phyloP scores from a whole-genome alignment of 164 flowering plant species.

The Warburgia ugandensis region DNA sequence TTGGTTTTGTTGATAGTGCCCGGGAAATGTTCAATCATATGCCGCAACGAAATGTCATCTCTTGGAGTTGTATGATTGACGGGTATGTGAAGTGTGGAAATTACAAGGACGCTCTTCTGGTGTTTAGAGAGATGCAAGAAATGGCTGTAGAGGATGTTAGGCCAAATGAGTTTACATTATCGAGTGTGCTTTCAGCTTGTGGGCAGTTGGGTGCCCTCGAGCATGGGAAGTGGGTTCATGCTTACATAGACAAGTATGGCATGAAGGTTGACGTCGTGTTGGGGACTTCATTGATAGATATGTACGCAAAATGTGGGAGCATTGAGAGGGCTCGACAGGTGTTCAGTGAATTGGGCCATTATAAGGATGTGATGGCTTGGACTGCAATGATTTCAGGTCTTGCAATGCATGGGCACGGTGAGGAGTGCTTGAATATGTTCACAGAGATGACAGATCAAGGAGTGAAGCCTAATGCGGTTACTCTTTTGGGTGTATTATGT shows the following conservation, averaged over 20 bases:
- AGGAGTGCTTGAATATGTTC: constrained; percentile 23
- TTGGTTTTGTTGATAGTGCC: constrained; percentile 20
- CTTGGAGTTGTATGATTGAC: constrained; percentile 38
- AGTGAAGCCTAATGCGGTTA: constrained; percentile 25
- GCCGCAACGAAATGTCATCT: constrained; percentile 33
- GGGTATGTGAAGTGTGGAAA: constrained; percentile 25
- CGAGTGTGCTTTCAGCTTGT: constrained; percentile 27
- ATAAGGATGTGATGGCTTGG: constrained; percentile 38
- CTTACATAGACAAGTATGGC: constrained; percentile 21
- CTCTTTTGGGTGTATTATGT: constrained; percentile 28
- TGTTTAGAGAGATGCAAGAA: constrained; percentile 29
- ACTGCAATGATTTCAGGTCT: constrained; percentile 31
- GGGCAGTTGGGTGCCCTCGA: constrained; percentile 30
- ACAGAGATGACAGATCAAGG: constrained; percentile 19
- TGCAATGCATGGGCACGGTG: constrained; percentile 27
- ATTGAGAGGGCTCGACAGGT: constrained; percentile 27
- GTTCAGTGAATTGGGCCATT: constrained; percentile 18
- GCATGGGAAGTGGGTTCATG: constrained; percentile 33
- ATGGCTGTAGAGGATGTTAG: constrained; percentile 9
- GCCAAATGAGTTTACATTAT: constrained; percentile 30
- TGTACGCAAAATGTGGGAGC: constrained; percentile 83
- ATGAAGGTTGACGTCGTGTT: constrained; percentile 22
- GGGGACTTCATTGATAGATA: constrained; percentile 52
- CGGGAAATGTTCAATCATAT: constrained; percentile 26
- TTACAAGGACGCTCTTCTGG: constrained; percentile 21